phyloP scores from a whole-genome alignment of 805 yeast genomes.

The Candida quercuum region DNA sequence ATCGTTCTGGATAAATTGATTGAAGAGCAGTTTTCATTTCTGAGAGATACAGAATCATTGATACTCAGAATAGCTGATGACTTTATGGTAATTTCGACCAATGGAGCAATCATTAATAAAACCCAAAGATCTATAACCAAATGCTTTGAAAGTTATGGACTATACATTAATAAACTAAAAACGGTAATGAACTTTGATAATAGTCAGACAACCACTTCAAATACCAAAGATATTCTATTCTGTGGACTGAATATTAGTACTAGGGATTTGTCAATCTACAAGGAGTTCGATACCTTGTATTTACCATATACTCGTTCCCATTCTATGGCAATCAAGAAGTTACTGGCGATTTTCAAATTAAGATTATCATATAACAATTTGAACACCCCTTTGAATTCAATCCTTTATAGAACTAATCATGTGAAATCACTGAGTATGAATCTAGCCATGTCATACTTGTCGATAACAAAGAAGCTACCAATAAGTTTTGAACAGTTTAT shows the following conservation, averaged over 20 bases:
- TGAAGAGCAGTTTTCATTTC: constrained; percentile 23
- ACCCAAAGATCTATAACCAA: constrained; percentile 25
- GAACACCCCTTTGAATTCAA: constrained; percentile 16
- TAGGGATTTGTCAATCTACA: constrained; percentile 29
- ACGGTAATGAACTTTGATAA: constrained; percentile 31
- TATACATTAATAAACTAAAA: constrained; percentile 27
- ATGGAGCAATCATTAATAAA: constrained; percentile 24
- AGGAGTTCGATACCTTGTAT: constrained; percentile 21
- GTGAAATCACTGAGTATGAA: constrained; percentile 10
- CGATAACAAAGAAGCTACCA: constrained; percentile 1
- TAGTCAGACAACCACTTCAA: constrained; percentile 2
- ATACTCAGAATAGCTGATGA: constrained; percentile 79
- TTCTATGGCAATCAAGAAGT: constrained; percentile 4
- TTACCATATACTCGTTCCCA: constrained; percentile 9
- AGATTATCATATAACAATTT: constrained; percentile 29
- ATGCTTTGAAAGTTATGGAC: constrained; percentile 33
- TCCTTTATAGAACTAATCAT: constrained; percentile 18
- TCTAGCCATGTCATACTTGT: constrained; percentile 17
- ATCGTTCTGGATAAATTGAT: constrained; percentile 62
- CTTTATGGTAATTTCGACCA: constrained; percentile 62
- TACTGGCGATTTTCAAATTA: constrained; percentile 23
- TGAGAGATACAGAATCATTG: constrained; percentile 24
- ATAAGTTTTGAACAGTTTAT: constrained; percentile 4
- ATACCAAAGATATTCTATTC: constrained; percentile 25
- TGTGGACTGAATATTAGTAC: constrained; percentile 38